Percentiles rank a stretch among this genome's conserved stretches.
phyloP scores from a whole-genome alignment of 1,284 basidiomycete genomes.

The Leccinum angustisporum region DNA sequence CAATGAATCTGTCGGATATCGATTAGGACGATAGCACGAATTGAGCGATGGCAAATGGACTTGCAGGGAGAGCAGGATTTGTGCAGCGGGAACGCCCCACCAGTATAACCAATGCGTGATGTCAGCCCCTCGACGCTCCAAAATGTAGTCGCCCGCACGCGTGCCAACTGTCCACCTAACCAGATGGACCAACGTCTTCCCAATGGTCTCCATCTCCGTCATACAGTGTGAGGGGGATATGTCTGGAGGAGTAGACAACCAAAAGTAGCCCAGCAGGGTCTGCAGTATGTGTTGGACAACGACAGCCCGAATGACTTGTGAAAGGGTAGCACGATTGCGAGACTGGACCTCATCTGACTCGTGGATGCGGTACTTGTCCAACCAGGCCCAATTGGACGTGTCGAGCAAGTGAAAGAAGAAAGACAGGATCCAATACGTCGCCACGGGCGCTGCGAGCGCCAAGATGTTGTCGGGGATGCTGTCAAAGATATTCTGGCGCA shows the following conservation, averaged over 20 bases:
- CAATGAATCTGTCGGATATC: conserved; percentile 68
- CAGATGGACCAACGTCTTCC: conserved; percentile 42
- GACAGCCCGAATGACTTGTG: conserved; percentile 77
- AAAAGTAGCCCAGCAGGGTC: conserved; percentile 71
- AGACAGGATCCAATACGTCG: conserved; percentile 88
- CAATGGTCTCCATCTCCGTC: conserved; percentile 46
- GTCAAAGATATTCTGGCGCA: conserved; percentile 53
- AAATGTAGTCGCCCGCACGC: conserved; percentile 30
- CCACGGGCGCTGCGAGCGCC: conserved; percentile 73
- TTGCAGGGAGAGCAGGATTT: conserved; percentile 84
- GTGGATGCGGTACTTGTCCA: conserved; percentile 88
- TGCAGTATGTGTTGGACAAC: conserved; percentile 86
- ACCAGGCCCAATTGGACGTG: conserved; percentile 68
- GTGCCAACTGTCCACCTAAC: conserved; percentile 44
- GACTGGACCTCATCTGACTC: conserved; percentile 79
- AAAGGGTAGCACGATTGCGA: conserved; percentile 74
- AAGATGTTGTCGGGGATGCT: conserved; percentile 73
- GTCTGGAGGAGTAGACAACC: conserved; percentile 55
- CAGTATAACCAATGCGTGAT: conserved; percentile 81
- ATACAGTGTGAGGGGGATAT: conserved; percentile 42
- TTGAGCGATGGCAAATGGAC: conserved; percentile 36
- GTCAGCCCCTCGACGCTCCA: conserved; percentile 48
- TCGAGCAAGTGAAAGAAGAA: conserved; percentile 85
- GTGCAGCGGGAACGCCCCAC: conserved; percentile 86
- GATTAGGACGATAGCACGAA: conserved; percentile 3